A percentile compares a stretch with the other conserved stretches of the same genome.
These are phyloP conservation scores for Solanum gracilifrons DNA, from an alignment of 257 asterid genomes.

Conservation along the genomic window DNA sequence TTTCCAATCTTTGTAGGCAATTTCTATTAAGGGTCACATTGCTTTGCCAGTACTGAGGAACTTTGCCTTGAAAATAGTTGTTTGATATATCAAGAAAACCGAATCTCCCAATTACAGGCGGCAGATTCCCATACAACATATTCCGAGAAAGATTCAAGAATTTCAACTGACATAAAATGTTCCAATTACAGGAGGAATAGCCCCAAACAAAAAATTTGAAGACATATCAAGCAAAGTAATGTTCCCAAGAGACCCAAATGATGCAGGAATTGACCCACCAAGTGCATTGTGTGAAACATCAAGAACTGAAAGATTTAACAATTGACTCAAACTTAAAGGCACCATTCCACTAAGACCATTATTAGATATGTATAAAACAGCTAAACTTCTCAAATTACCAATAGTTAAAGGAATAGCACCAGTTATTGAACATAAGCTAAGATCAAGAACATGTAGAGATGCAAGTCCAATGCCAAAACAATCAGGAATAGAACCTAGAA, in stretches of 20 bases:
- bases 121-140: conserved; percentile 56
- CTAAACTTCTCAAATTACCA: conserved; percentile 65
- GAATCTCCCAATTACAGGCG: conserved; percentile 38
- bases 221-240: conserved; percentile 57
- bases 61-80: conserved; percentile 71
- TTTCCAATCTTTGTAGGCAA: conserved; percentile 48
- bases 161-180: conserved; percentile 31
- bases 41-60: conserved; percentile 45
- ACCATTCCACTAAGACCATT: conserved; percentile 50
- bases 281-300: conserved; percentile 60
- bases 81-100: conserved; percentile 46
- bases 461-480: conserved; percentile 57
- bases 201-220: conserved; percentile 44
- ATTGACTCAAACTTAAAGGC: conserved; percentile 58
- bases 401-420: conserved; percentile 55
- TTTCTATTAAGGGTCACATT: conserved; percentile 26
- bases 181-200: conserved; percentile 52
- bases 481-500: conserved; percentile 57
- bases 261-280: conserved; percentile 39
- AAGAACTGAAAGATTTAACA: conserved; percentile 40
- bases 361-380: conserved; percentile 42
- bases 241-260: conserved; percentile 30
- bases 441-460: conserved; percentile 73
- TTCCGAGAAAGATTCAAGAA: conserved; percentile 63
- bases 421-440: conserved; percentile 52